These are phyloP conservation scores for Fusarium zealandicum DNA, from an alignment of 2,329 filamentous ascomycete species.

Conservation along the genomic window DNA sequence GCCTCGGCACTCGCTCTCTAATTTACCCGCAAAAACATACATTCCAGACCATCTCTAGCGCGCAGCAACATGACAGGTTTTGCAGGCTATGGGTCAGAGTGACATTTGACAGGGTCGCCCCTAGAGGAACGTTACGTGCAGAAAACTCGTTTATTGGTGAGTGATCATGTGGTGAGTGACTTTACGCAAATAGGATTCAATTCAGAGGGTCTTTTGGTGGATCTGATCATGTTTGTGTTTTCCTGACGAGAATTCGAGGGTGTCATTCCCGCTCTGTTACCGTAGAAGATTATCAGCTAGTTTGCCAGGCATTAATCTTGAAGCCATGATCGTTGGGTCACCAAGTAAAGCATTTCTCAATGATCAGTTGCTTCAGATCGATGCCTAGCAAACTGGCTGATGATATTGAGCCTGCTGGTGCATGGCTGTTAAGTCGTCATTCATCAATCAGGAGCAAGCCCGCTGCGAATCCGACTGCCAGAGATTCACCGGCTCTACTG, in stretches of 20 bases:
- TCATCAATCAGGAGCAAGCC: too few relatives aligned
- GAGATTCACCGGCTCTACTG: too few relatives aligned
- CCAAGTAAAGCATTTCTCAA: too few relatives aligned
- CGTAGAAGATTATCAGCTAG: not conserved
- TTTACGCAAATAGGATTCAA: too few relatives aligned
- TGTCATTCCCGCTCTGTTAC: not conserved
- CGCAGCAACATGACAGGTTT: not conserved
- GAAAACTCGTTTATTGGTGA: not conserved
- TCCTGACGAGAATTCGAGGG: not conserved
- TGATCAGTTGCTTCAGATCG: too few relatives aligned
- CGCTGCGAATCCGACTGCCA: too few relatives aligned
- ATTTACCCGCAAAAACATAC: not conserved
- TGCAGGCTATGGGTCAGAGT: not conserved
- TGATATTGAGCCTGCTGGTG: too few relatives aligned
- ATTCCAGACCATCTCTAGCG: not conserved
- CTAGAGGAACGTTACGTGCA: not conserved
- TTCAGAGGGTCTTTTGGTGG: not conserved
- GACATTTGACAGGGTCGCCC: not conserved
- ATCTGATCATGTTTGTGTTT: not conserved
- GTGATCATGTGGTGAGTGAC: not conserved
- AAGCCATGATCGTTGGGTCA: too few relatives aligned
- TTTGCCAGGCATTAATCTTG: not conserved
- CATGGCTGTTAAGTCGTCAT: too few relatives aligned
- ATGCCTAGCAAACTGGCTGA: too few relatives aligned
- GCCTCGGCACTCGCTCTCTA: not conserved